Evolutionary conservation across 2,329 filamentous ascomycete genomes (phyloP).

Genomic region (Hortaea werneckii): DNA sequence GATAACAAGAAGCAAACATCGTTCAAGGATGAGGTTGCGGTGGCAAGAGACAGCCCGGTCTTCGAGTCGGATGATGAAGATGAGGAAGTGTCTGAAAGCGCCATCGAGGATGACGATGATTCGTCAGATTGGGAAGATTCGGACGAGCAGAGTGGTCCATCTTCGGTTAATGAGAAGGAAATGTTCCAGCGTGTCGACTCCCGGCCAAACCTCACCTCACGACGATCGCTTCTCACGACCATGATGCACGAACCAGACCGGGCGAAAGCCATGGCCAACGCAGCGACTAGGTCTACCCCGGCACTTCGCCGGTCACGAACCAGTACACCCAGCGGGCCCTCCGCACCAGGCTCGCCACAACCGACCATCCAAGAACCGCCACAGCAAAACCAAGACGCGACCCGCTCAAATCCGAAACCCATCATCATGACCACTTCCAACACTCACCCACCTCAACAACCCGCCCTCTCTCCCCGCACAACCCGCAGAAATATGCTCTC

Average conservation of each 20-base stretch:
- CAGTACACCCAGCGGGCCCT: conserved; percentile 59
- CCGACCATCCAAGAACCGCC: conserved; percentile 5
- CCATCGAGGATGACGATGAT: conserved; percentile 52
- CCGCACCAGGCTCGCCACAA: conserved; percentile 48
- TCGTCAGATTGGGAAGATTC: conserved; percentile 48
- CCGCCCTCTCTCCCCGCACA: conserved; percentile 76
- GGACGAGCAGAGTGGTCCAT: conserved; percentile 68
- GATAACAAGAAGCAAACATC: conserved; percentile 66
- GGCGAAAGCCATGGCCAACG: conserved; percentile 57
- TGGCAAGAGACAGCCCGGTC: conserved; percentile 51
- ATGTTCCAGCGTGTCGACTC: conserved; percentile 90
- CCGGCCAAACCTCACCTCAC: conserved; percentile 70
- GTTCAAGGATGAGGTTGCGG: conserved; percentile 63
- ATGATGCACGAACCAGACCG: conserved; percentile 76
- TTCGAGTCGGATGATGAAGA: conserved; percentile 48
- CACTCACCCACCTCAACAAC: conserved; percentile 47
- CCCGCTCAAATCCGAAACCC: conserved; percentile 44
- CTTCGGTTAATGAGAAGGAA: conserved; percentile 61
- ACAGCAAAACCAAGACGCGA: conserved; percentile 28
- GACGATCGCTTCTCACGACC: conserved; percentile 79
- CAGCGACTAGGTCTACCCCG: conserved; percentile 48
- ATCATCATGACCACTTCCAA: conserved; percentile 66
- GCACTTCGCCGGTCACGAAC: conserved; percentile 50
- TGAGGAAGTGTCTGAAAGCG: conserved; percentile 66
- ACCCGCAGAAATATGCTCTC: conserved; percentile 92